Evolutionary conservation across 345 rosid species (phyloP), one percentile per base, ranked within the genome.

Genomic region (Syzygium jambos): DNA sequence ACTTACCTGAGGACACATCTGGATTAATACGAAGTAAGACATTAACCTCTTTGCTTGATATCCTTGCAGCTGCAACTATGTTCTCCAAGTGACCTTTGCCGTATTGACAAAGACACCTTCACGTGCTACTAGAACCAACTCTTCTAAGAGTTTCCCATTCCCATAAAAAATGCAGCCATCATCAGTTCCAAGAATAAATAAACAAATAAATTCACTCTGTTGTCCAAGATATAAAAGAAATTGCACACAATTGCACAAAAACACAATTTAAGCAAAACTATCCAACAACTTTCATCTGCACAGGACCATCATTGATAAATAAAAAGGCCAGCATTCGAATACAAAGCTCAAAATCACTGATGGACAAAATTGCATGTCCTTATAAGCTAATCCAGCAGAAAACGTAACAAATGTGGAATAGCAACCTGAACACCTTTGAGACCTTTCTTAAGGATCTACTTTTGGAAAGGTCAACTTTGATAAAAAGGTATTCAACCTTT

Each of bases 21-120:
- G 99, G 99, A 91, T 98, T 98, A 91, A 98, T 98, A 78, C 99
- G 97, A 54, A 98, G 98, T 85, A 98, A 89, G 55, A 98, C 98
- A 91, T 96, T 96, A 88, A 96, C 98, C 93, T 93, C 93, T 90
- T 95, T 94, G 77, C 98, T 98, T 82, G 98, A 92, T 86, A 95
- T 92, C 65, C 96, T 94, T 34, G 99, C 93, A 92, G 99, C 99
- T 85, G 93, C 93, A 63, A 96, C 95, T 87, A 98, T 95, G 78
- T 95, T 95, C 65, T 95, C 96, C 93, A 98, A 90, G 90, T 98
- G 99, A 89, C 96, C 96, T 89, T 96, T 98, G 87, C 99, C 95
- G 89, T 96, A 88, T 98, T 98, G 55, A 98, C 99, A 89, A 98
- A 98, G 78, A 95, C 99, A 57, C 99, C 98, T 90, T 91, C 98